Conservation (phyloP, 768 basidiomycete species). For the Boletus tylopilopsis region DNA sequence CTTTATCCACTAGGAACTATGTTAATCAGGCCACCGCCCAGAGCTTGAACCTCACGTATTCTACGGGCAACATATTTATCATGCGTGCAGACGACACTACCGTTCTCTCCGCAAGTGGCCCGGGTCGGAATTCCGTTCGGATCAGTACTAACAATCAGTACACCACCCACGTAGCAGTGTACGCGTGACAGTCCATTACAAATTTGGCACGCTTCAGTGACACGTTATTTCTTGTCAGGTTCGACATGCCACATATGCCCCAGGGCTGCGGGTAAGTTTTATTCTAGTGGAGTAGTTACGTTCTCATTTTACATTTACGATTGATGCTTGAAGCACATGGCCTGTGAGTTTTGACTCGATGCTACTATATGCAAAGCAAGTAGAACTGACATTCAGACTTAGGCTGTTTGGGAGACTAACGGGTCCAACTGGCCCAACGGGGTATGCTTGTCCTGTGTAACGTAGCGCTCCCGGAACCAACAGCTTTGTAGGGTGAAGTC, state of each 20-base stretch:
- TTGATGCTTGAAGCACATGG: conserved; percentile 30
- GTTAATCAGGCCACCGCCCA: conserved; percentile 28
- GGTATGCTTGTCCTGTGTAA: conserved; percentile 9
- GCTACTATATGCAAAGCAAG: conserved; percentile 3
- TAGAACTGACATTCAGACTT: conserved; percentile 5
- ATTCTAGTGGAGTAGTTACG: background rate
- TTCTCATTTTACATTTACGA: background rate
- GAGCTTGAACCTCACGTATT: conserved; percentile 27
- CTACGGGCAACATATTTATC: conserved; percentile 26
- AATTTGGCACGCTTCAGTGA: background rate
- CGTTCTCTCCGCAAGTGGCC: conserved; percentile 23
- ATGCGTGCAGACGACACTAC: conserved; percentile 37
- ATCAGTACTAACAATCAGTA: conserved; percentile 31
- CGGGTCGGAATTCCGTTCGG: conserved; percentile 37
- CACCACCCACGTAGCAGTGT: conserved; percentile 34
- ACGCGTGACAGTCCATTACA: conserved; percentile 4
- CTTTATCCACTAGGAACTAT: conserved; percentile 28
- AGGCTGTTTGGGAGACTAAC: conserved; percentile 30
- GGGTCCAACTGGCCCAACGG: conserved; percentile 24
- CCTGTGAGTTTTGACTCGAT: conserved; percentile 27
- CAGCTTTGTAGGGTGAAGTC: conserved; percentile 23
- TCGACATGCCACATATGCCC: conserved; percentile 36
- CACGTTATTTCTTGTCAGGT: conserved; percentile 14
- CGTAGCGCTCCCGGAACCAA: background rate
- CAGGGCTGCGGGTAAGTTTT: conserved; percentile 32